Percentiles rank a stretch among this genome's conserved stretches.
Evolutionary conservation across 495 filamentous ascomycete species (phyloP).

Genomic region (Penicillium parvum): DNA sequence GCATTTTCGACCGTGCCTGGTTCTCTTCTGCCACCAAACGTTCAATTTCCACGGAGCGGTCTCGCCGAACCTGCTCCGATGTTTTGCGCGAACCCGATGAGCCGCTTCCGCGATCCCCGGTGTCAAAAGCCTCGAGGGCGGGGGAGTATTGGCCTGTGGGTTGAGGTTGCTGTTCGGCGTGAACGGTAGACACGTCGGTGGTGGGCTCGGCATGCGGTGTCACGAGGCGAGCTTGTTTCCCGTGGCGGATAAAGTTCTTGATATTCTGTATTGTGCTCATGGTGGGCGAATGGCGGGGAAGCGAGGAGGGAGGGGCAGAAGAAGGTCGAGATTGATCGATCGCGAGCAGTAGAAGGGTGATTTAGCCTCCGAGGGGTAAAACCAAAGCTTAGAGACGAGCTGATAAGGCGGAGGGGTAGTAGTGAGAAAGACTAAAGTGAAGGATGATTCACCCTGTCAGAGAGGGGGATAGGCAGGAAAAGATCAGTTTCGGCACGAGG

Average conservation of each 20-base stretch:
- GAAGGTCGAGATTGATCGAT: background rate
- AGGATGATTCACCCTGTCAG: too few species aligned
- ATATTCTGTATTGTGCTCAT: conserved; percentile 86
- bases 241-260: conserved; percentile 98
- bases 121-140: conserved; percentile 51
- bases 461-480: background rate
- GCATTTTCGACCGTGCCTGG: conserved; percentile 75
- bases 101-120: conserved; percentile 47
- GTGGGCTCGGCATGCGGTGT: conserved; percentile 62
- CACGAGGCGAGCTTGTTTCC: conserved; percentile 83
- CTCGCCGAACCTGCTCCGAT: conserved; percentile 43
- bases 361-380: background rate
- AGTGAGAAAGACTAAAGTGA: too few species aligned
- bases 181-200: conserved; percentile 61
- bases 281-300: conserved; percentile 11
- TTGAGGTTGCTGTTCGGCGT: conserved; percentile 61
- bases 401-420: background rate
- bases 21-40: conserved; percentile 89
- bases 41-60: conserved; percentile 58
- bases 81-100: conserved; percentile 57
- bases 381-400: background rate
- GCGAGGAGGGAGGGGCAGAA: background rate
- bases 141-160: conserved; percentile 45
- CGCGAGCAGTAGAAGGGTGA: background rate
- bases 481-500: background rate